Evolutionary conservation across 495 filamentous ascomycete genomes (phyloP), one percentile per base, ranked within the genome.

Genomic region (Margaritispora aquatica): DNA sequence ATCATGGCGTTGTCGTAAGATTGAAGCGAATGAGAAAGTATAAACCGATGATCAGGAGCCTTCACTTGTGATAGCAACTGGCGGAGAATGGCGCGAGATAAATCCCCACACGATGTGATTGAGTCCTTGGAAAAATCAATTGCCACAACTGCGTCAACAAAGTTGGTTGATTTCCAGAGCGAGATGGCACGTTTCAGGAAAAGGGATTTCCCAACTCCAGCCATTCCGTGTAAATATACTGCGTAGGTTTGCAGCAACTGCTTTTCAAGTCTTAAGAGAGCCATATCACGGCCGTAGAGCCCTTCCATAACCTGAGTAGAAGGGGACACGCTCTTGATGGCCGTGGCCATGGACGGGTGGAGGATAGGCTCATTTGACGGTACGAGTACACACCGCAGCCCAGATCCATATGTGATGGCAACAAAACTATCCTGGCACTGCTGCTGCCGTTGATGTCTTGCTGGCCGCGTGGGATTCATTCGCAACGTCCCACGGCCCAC

Each of bases 81-180:
- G n/a, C n/a, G n/a, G n/a, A n/a, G n/a, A n/a, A n/a, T n/a, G n/a
- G n/a, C n/a, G n/a, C n/a, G n/a, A n/a, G n/a, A n/a, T n/a, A n/a
- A n/a, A n/a, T n/a, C n/a, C n/a, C n/a, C n/a, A n/a, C n/a, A n/a
- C n/a, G n/a, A n/a, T n/a, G n/a, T n/a, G n/a, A n/a, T n/a, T n/a
- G n/a, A n/a, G n/a, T n/a, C n/a, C 38, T 56, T 22, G 21, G 54
- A 23, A 29, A 59, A 59, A 52, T 59, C 48, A 41, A 59, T 53
- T 1, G 4, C 10, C 19, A 59, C 8, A 26, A 59, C 57, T 44
- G 27, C 46, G 15, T 53, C 57, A 7, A 52, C 57, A 53, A 59
- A 59, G 27, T 3, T 7, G 13, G 57, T 59, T 41, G 2, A 9
- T 24, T 19, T 59, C 57, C 57, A 59, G 1, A 59, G 17, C 1